Base-by-base conservation (phyloP, 257 asterid genomes). In the Solanum pinnatisectum region DNA sequence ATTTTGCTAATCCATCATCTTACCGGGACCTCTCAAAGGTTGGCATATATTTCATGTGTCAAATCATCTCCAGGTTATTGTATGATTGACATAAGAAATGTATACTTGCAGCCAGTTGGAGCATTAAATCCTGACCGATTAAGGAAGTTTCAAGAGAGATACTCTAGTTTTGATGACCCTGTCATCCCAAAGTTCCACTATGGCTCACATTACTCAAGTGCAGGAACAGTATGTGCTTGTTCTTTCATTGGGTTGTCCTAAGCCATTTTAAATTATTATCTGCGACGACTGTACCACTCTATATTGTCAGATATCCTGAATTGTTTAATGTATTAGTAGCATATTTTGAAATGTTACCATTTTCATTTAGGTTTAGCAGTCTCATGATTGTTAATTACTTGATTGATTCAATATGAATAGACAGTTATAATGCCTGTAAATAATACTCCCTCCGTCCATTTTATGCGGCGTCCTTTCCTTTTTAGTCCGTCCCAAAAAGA, bases 161-260 rank as follows among this genome's bases (percentile, higher is more conserved):
- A 97, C 92, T 92, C 98, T 87, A 96, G 98, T 91, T 94, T 97
- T 87, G 96, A 97, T 70, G 99, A 97, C 91, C 98, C 98, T 71
- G 92, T 94, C 92, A 97, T 97, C 89, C 99, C 99, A 78, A 96
- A 96, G 91, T 97, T 97, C 88, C 99, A 95, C 92, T 97, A 96
- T 89, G 99, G 99, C 86, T 97, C 99, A 86, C 99, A 97, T 93
- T 97, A 97, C 88, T 97, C 99, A 90, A 97, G 98, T 90, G 98
- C 99, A 88, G 99, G 99, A 94, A 94, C 96, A 84, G 99, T 97
- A 94, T 84, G 96, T 90, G 89, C 87, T 89, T 36, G 63, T 23
- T 84, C 88, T 63, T 39, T 88, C 63, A 87, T 88, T 85, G 72
- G 18, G 40, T 83, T 36, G 18, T 88, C 79, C 87, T 68, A 25